phyloP scores from a whole-genome alignment of 2,329 filamentous ascomycete species.

The Fusarium verticillioides region DNA sequence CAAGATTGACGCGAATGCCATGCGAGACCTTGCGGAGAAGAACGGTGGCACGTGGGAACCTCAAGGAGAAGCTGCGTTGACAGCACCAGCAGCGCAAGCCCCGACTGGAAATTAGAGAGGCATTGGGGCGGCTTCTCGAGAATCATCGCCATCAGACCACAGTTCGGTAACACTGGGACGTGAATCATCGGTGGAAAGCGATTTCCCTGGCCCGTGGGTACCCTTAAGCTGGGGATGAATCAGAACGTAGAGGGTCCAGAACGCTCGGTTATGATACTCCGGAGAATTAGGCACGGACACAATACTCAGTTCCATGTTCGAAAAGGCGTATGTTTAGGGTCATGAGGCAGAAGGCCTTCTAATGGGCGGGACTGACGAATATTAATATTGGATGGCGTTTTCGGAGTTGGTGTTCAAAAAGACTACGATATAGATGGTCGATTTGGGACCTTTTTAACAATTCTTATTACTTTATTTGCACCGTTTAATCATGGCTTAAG shows the following conservation, averaged over 20 bases:
- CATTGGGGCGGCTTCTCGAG: not conserved
- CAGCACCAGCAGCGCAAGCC: not conserved
- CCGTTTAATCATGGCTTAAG: not conserved
- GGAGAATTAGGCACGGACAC: not conserved
- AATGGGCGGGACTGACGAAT: too few relatives aligned
- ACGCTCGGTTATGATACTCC: not conserved
- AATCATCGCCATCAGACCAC: too few relatives aligned
- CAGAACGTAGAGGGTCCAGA: not conserved
- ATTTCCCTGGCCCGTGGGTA: not conserved
- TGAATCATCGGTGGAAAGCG: not conserved
- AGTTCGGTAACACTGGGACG: not conserved
- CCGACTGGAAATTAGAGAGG: conserved; percentile 15
- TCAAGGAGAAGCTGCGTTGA: conserved; percentile 25
- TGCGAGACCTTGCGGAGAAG: conserved; percentile 49
- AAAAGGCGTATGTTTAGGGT: not conserved
- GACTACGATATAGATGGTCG: conserved; percentile 29
- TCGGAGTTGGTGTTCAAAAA: conserved; percentile 9
- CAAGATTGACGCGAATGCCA: conserved; percentile 48
- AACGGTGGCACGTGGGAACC: conserved; percentile 53
- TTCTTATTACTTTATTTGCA: not conserved
- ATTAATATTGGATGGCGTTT: conserved; percentile 8
- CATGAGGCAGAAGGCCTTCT: not conserved
- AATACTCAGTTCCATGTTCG: not conserved
- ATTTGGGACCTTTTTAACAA: not conserved
- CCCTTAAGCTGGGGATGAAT: not conserved